A percentile compares a stretch with the other conserved stretches of the same genome.
These are phyloP conservation scores for Mortierella hygrophila DNA, from an alignment of 192 early-diverging fungal species.

Conservation along the genomic window DNA sequence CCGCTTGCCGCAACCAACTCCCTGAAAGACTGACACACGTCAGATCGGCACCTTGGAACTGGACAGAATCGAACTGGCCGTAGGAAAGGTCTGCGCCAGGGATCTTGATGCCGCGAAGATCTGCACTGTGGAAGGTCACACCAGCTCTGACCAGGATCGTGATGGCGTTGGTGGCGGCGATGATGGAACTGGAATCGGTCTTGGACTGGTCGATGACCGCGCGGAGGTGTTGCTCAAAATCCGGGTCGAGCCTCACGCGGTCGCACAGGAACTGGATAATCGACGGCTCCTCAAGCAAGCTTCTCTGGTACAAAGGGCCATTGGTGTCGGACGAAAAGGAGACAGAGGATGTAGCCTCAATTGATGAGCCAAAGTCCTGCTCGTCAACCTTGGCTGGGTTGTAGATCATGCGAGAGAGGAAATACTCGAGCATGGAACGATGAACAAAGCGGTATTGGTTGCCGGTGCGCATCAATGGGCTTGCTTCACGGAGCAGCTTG, in stretches of 20 bases:
- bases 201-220: background rate
- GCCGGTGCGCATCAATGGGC: background rate
- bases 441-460: background rate
- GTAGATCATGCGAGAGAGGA: background rate
- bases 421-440: background rate
- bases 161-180: constrained; percentile 7
- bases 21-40: background rate
- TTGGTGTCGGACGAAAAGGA: background rate
- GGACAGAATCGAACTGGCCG: constrained; percentile 3
- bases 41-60: constrained; percentile 1
- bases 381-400: background rate
- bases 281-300: background rate
- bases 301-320: background rate
- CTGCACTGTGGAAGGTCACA: background rate
- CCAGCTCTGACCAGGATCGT: background rate
- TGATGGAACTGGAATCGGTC: background rate
- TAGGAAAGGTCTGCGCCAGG: background rate
- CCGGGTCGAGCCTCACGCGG: background rate
- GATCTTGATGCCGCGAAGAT: background rate
- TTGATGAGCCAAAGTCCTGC: background rate
- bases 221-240: background rate
- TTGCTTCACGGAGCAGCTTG: no score
- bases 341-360: background rate
- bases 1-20: background rate
- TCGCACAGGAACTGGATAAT: constrained; percentile 16